phyloP scores from a whole-genome alignment of 208 protist species.

The Trypanosoma theileri region DNA sequence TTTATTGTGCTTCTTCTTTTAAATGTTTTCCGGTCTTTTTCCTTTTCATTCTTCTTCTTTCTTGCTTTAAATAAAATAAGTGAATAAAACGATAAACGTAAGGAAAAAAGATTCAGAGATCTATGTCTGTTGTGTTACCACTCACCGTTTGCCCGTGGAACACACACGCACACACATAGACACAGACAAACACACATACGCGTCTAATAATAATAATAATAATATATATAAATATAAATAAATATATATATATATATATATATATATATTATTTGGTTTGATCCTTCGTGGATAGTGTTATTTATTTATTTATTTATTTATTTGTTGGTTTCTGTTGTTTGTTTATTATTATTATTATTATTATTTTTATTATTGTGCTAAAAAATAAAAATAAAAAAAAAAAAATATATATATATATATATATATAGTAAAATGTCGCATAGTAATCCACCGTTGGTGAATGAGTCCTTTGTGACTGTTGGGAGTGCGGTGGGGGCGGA shows the following conservation, averaged over 20 bases:
- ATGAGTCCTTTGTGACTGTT: constrained; percentile 17
- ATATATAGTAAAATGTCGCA: background rate
- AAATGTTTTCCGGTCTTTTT: background rate
- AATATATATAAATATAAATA: background rate
- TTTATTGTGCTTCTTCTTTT: background rate
- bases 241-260: constrained; percentile 12
- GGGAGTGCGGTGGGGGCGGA: background rate
- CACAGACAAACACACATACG: background rate
- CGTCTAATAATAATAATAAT: background rate
- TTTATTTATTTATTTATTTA: constrained; percentile 6
- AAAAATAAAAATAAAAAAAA: constrained; percentile 4
- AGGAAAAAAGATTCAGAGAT: no score
- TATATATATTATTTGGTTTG: no score
- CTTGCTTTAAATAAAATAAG: background rate
- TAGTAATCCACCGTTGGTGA: background rate
- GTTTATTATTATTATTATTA: no score
- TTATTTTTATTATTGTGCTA: background rate
- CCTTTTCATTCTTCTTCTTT: no score
- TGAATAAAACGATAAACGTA: background rate
- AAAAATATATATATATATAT: no score
- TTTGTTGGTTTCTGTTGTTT: no score
- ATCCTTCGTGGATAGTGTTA: background rate
- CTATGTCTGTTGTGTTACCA: no score
- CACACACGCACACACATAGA: background rate
- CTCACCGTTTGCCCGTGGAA: no score